phyloP scores from a whole-genome alignment of 2,329 filamentous ascomycete species.

The Atkinsonella texensis region DNA sequence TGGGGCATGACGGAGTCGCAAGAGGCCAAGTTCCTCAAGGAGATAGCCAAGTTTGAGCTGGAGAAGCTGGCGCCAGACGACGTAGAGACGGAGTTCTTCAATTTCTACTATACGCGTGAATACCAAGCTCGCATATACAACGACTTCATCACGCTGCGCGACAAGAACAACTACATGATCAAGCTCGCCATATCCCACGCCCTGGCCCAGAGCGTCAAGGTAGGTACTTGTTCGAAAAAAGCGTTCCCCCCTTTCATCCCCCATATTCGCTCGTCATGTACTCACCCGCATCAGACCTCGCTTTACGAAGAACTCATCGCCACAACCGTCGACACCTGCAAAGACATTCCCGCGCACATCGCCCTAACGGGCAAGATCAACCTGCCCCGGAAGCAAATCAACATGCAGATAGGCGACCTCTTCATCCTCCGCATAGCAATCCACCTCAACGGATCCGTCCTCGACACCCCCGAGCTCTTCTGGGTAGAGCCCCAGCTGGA shows the following conservation, averaged over 20 bases:
- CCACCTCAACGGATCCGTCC: slow-evolving; percentile 89
- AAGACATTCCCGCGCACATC: slow-evolving; percentile 86
- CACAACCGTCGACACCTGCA: slow-evolving; percentile 84
- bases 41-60: slow-evolving; percentile 85
- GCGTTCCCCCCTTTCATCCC: too few species aligned
- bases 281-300: slow-evolving; percentile 51
- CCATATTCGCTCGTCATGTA: too few species aligned
- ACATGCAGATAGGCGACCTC: slow-evolving; percentile 98
- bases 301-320: slow-evolving; percentile 93
- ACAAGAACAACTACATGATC: slow-evolving; percentile 96
- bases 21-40: slow-evolving; percentile 82
- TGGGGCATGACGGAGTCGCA: slow-evolving; percentile 94
- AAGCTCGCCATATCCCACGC: slow-evolving; percentile 96
- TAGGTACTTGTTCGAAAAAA: too few species aligned
- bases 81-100: slow-evolving; percentile 93
- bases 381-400: slow-evolving; percentile 80
- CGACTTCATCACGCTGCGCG: slow-evolving; percentile 90
- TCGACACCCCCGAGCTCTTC: slow-evolving; percentile 94
- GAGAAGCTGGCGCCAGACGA: slow-evolving; percentile 83
- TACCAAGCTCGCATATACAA: slow-evolving; percentile 99
- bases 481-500: slow-evolving; percentile 97
- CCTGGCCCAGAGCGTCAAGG: slow-evolving; percentile 89
- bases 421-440: slow-evolving; percentile 98
- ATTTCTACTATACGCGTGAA: slow-evolving; percentile 97
- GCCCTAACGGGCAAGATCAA: slow-evolving; percentile 86